Evolutionary conservation across 495 filamentous ascomycete species (phyloP).

Genomic region (Mytilinidion resinicola): DNA sequence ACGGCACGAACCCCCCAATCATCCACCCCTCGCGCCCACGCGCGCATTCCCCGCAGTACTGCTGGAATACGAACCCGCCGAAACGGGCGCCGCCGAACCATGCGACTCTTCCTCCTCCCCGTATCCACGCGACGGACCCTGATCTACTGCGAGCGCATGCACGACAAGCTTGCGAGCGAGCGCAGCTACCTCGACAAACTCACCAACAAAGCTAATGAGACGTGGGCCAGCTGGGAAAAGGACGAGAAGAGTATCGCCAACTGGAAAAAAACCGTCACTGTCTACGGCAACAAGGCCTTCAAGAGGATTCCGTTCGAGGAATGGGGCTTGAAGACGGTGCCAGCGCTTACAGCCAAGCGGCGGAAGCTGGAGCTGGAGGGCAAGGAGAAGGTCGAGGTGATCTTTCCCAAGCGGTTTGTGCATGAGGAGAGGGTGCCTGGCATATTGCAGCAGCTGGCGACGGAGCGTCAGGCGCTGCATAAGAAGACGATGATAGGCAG

Average conservation of each 20-base stretch:
- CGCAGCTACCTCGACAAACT: constrained; percentile 55
- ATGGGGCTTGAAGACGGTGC: constrained; percentile 94
- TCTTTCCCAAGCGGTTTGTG: constrained; percentile 69
- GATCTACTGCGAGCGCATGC: constrained; percentile 79
- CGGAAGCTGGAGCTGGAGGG: constrained; percentile 56
- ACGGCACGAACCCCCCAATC: too few species aligned
- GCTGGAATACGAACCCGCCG: too few species aligned
- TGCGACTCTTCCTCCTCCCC: constrained; percentile 94
- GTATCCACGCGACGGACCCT: constrained; percentile 88
- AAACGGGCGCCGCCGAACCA: constrained; percentile 35
- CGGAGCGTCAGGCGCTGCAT: constrained; percentile 76
- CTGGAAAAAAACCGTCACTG: constrained; percentile 82
- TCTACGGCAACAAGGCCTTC: constrained; percentile 78
- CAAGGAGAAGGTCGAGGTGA: constrained; percentile 62
- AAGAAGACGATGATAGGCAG: constrained; percentile 70
- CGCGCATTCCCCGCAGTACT: too few species aligned
- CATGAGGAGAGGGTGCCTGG: constrained; percentile 51
- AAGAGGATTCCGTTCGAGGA: constrained; percentile 90
- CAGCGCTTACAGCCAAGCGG: constrained; percentile 65
- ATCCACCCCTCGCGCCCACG: too few species aligned
- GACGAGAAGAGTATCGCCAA: constrained; percentile 53
- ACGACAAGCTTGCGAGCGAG: constrained; percentile 43
- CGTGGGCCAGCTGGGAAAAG: constrained; percentile 84
- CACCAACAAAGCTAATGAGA: constrained; percentile 59
- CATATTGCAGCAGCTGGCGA: constrained; percentile 60